These are phyloP conservation scores for Cryphonectria nitschkei DNA, from an alignment of 2,329 filamentous ascomycete species.

Conservation along the genomic window DNA sequence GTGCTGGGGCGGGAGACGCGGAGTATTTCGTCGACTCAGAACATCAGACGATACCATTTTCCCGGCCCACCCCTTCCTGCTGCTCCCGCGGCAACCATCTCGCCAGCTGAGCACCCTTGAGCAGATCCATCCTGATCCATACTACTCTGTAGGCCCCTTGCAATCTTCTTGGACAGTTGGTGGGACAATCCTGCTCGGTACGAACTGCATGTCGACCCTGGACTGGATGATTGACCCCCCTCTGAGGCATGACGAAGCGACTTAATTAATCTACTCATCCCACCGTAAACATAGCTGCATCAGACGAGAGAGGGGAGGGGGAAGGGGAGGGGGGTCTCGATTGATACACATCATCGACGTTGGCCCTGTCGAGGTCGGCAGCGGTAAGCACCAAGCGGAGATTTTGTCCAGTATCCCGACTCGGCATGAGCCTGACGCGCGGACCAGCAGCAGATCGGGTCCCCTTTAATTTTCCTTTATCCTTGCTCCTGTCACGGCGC, in stretches of 20 bases:
- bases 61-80: conserved; percentile 21
- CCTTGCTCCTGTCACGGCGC: conserved; percentile 15
- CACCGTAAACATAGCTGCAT: not conserved
- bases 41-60: conserved; percentile 27
- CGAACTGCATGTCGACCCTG: conserved; percentile 17
- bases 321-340: not conserved
- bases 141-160: conserved; percentile 10
- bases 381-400: conserved; percentile 6
- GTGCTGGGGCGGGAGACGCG: conserved; percentile 19
- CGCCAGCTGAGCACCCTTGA: conserved; percentile 14
- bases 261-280: not conserved
- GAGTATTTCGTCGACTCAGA: conserved; percentile 28
- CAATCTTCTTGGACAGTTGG: conserved; percentile 24
- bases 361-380: not conserved
- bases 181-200: conserved; percentile 20
- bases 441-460: conserved; percentile 27
- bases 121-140: conserved; percentile 15
- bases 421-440: conserved; percentile 28
- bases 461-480: conserved; percentile 26
- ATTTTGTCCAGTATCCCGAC: conserved; percentile 21
- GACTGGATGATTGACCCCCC: conserved; percentile 1
- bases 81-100: conserved; percentile 8
- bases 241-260: conserved; percentile 9
- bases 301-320: not conserved
- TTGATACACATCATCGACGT: conserved; percentile 5